Conservation (phyloP, 495 filamentous ascomycete species). For the Bombardia bombarda region DNA sequence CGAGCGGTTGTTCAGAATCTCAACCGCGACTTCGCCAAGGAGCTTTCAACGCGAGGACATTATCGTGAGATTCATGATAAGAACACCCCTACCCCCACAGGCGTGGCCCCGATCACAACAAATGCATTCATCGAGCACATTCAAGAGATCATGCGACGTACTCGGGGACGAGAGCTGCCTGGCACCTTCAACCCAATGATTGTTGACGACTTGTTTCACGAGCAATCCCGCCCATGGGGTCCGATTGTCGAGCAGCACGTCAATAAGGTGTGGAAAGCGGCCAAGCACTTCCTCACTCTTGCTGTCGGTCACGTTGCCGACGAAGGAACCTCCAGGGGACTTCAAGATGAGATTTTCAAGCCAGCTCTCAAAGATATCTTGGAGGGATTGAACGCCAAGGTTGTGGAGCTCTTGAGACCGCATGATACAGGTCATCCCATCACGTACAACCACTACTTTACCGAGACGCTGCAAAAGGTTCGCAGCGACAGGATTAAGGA, state of each 20-base stretch:
- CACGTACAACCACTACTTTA: slow-evolving; percentile 51
- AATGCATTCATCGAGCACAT: slow-evolving; percentile 26
- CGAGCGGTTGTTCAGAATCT: slow-evolving; percentile 53
- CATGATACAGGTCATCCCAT: slow-evolving; percentile 38
- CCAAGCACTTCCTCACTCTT: slow-evolving; percentile 15
- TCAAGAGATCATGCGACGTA: slow-evolving; percentile 19
- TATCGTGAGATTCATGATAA: slow-evolving; percentile 22
- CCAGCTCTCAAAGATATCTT: slow-evolving; percentile 20
- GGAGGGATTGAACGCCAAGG: slow-evolving; percentile 17
- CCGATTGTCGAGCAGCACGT: slow-evolving; percentile 15
- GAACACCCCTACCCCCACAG: no score
- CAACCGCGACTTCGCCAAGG: slow-evolving; percentile 47
- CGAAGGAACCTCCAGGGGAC: slow-evolving; percentile 17
- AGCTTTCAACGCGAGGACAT: slow-evolving; percentile 41
- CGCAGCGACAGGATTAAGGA: slow-evolving; percentile 17
- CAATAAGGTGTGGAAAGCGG: slow-evolving; percentile 18
- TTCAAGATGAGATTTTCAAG: slow-evolving; percentile 22
- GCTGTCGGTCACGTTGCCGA: slow-evolving; percentile 23
- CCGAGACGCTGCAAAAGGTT: slow-evolving; percentile 38
- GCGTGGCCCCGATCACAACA: slow-evolving; percentile 1
- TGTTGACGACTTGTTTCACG: slow-evolving; percentile 34
- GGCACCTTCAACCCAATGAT: slow-evolving; percentile 42
- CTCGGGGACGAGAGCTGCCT: slow-evolving; percentile 34
- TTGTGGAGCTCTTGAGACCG: slow-evolving; percentile 24
- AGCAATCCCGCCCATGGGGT: slow-evolving; percentile 36